Conservation (phyloP, 495 filamentous ascomycete genomes). For the Podospora australis region DNA sequence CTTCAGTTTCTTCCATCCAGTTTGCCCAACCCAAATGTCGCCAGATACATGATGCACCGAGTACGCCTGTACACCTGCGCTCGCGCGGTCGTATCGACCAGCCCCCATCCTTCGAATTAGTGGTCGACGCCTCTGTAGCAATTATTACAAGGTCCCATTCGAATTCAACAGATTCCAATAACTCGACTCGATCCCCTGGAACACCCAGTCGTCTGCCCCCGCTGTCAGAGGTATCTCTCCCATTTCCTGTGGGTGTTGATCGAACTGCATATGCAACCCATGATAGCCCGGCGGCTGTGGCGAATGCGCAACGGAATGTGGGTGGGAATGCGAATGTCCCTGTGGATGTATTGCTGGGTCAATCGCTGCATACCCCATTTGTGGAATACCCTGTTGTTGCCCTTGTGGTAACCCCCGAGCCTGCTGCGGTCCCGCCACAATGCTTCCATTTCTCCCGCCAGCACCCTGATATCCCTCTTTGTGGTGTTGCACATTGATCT, state of each 20-base stretch:
- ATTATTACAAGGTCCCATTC: too few species aligned
- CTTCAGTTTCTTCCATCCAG: too few species aligned
- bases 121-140: too few species aligned
- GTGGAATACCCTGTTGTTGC: neutral
- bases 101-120: too few species aligned
- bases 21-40: too few species aligned
- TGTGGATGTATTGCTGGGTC: neutral
- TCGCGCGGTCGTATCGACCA: too few species aligned
- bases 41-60: too few species aligned
- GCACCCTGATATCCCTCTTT: neutral
- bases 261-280: slow-evolving; percentile 24
- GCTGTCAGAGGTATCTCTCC: slow-evolving; percentile 24
- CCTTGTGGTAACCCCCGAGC: neutral
- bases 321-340: neutral
- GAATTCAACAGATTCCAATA: slow-evolving; percentile 27
- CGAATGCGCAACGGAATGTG: too few species aligned
- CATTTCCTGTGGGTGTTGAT: slow-evolving; percentile 15
- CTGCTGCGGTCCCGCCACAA: slow-evolving; percentile 8
- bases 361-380: too few species aligned
- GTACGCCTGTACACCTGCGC: too few species aligned
- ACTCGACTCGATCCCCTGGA: slow-evolving; percentile 34
- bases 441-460: slow-evolving; percentile 5
- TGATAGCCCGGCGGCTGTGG: neutral
- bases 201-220: slow-evolving; percentile 37
- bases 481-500: neutral